phyloP scores from a whole-genome alignment of 2,329 filamentous ascomycete species.

The Aureobasidium sp. region DNA sequence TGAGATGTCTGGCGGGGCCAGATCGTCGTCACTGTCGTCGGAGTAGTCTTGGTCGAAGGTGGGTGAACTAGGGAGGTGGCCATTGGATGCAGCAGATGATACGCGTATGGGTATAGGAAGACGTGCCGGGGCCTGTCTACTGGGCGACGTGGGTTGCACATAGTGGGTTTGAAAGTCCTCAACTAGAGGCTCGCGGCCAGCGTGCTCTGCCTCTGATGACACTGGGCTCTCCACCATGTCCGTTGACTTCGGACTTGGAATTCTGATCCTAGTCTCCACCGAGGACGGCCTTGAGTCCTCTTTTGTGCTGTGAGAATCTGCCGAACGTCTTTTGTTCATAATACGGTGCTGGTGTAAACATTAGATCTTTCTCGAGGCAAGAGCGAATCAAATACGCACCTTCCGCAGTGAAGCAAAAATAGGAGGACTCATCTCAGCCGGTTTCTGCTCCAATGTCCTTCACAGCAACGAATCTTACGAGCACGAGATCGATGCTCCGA shows the following conservation, averaged over 20 bases:
- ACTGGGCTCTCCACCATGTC: slow-evolving; percentile 1
- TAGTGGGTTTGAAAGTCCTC: slow-evolving; percentile 24
- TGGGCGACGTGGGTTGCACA: not conserved
- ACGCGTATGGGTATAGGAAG: not conserved
- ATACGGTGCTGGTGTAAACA: not conserved
- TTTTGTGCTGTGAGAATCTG: not conserved
- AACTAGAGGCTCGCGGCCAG: slow-evolving; percentile 18
- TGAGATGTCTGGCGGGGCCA: not conserved
- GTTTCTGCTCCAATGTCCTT: not conserved
- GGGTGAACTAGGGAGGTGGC: not conserved
- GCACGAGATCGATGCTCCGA: not conserved
- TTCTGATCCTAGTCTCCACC: slow-evolving; percentile 1
- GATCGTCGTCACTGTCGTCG: not conserved
- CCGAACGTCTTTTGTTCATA: not conserved
- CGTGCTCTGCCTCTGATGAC: not conserved
- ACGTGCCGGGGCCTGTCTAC: not conserved
- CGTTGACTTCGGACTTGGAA: not conserved
- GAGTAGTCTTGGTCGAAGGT: not conserved
- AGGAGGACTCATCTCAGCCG: slow-evolving; percentile 1
- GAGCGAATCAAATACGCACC: not conserved
- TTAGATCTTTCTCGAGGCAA: not conserved
- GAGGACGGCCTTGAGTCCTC: slow-evolving; percentile 1
- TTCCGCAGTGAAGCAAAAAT: slow-evolving; percentile 10
- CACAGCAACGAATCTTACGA: not conserved
- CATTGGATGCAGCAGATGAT: not conserved